Evolutionary conservation across 2,329 filamentous ascomycete species (phyloP).

Genomic region (Tolypocladium pustulatum): DNA sequence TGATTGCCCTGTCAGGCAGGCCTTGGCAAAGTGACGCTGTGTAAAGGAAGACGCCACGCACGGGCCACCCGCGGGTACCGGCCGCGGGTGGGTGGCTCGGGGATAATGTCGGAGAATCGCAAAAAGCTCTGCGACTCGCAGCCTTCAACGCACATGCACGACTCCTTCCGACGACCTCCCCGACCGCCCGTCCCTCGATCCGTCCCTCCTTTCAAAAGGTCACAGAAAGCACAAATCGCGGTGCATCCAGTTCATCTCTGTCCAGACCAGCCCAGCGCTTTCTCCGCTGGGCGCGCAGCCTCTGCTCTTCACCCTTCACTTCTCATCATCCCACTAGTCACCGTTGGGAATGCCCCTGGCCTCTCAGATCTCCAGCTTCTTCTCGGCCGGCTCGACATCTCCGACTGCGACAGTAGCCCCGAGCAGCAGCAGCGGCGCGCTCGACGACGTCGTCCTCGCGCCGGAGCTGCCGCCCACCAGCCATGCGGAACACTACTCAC

Average conservation of each 20-base stretch:
- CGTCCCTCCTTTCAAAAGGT: too few species aligned
- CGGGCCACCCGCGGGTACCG: background rate
- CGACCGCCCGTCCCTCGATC: background rate
- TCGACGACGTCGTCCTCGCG: slow-evolving; percentile 1
- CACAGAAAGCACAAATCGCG: background rate
- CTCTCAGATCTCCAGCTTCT: slow-evolving; percentile 3
- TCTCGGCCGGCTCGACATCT: slow-evolving; percentile 2
- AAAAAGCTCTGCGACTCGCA: background rate
- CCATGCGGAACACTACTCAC: slow-evolving; percentile 19
- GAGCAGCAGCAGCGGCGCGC: slow-evolving; percentile 2
- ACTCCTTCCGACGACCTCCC: background rate
- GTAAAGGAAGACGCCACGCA: background rate
- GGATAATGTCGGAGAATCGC: background rate
- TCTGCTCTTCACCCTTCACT: background rate
- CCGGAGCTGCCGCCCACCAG: slow-evolving; percentile 13
- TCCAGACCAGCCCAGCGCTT: background rate
- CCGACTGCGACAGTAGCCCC: slow-evolving; percentile 5
- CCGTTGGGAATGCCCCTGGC: slow-evolving; percentile 4
- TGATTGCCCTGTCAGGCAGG: background rate
- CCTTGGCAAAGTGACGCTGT: background rate
- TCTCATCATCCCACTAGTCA: background rate
- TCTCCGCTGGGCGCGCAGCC: background rate
- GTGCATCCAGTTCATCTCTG: background rate
- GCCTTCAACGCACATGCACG: background rate
- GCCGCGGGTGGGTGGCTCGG: background rate